Evolutionary conservation across 2,329 filamentous ascomycete species (phyloP).

Genomic region (Aspergillus sp.): DNA sequence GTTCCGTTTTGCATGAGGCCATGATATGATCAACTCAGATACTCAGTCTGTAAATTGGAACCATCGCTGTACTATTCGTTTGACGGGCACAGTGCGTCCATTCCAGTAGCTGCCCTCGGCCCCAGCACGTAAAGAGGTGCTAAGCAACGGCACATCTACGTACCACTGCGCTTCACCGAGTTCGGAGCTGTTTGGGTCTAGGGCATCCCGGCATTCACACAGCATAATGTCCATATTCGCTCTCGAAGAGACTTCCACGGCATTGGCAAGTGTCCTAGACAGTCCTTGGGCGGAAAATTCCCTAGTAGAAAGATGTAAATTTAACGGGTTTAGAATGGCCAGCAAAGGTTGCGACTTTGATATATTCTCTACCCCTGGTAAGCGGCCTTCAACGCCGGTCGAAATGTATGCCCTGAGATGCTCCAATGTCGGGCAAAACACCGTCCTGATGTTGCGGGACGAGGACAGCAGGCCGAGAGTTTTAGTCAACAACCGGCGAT

Average conservation of each 20-base stretch:
- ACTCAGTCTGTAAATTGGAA: conserved; percentile 56
- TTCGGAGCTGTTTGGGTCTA: conserved; percentile 29
- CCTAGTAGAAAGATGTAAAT: conserved; percentile 42
- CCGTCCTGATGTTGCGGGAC: conserved; percentile 66
- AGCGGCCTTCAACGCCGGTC: conserved; percentile 28
- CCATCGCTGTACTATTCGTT: conserved; percentile 64
- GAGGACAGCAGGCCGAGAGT: conserved; percentile 69
- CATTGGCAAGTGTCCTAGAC: conserved; percentile 44
- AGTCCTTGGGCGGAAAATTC: conserved; percentile 52
- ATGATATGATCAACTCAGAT: conserved; percentile 13
- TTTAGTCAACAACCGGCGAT: conserved; percentile 55
- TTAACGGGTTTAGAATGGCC: conserved; percentile 42
- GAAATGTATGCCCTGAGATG: conserved; percentile 76
- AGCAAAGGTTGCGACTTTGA: conserved; percentile 27
- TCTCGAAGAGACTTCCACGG: conserved; percentile 38
- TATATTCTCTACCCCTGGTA: not conserved
- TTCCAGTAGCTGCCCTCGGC: conserved; percentile 55
- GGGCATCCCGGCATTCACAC: conserved; percentile 41
- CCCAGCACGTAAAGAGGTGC: conserved; percentile 51
- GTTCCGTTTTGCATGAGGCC: conserved; percentile 10
- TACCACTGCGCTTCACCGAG: conserved; percentile 41
- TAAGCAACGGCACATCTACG: conserved; percentile 62
- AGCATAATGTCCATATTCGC: conserved; percentile 35
- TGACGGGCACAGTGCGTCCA: conserved; percentile 59
- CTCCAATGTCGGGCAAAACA: conserved; percentile 73